Percentiles rank a stretch among this genome's conserved stretches.
phyloP scores from a whole-genome alignment of 2,329 filamentous ascomycete genomes.

The Lachnellula subtilissima region DNA sequence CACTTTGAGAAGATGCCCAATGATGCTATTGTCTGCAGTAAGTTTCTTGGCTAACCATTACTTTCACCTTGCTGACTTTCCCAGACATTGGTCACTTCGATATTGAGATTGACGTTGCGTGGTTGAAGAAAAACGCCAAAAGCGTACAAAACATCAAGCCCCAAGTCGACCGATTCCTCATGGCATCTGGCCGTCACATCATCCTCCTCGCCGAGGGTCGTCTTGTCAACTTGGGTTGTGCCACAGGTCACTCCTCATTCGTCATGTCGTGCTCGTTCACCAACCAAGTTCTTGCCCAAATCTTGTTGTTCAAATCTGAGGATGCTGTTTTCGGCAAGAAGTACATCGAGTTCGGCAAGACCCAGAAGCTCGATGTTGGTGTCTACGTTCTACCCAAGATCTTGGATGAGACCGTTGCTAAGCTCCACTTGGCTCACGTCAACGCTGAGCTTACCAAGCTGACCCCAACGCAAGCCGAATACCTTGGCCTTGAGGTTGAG shows the following conservation, averaged over 20 bases:
- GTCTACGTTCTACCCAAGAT: slow-evolving; percentile 99
- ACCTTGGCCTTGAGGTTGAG: slow-evolving; percentile 78
- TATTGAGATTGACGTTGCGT: slow-evolving; percentile 99
- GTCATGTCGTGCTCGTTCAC: slow-evolving; percentile 99
- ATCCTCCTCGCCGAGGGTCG: slow-evolving; percentile 98
- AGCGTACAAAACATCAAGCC: slow-evolving; percentile 99
- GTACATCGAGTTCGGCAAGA: slow-evolving; percentile 94
- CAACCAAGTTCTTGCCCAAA: slow-evolving; percentile 99
- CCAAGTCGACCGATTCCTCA: slow-evolving; percentile 96
- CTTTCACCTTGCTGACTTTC: slow-evolving; percentile 13
- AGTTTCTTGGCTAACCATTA: slow-evolving; percentile 32
- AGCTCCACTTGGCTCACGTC: slow-evolving; percentile 87
- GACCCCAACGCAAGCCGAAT: slow-evolving; percentile 83
- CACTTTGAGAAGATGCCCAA: slow-evolving; percentile 97
- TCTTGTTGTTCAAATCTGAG: slow-evolving; percentile 92
- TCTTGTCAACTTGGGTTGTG: slow-evolving; percentile 98
- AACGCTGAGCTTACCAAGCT: slow-evolving; percentile 91
- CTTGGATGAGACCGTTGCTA: slow-evolving; percentile 96
- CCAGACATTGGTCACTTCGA: slow-evolving; percentile 98
- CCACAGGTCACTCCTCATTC: slow-evolving; percentile 98
- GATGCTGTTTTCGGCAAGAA: slow-evolving; percentile 86
- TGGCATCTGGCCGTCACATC: slow-evolving; percentile 92
- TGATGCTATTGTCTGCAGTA: slow-evolving; percentile 97
- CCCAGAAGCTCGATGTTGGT: slow-evolving; percentile 81
- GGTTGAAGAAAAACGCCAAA: slow-evolving; percentile 95